Base-by-base conservation (phyloP, 805 yeast genomes). In the Starmerella etchellsii region DNA sequence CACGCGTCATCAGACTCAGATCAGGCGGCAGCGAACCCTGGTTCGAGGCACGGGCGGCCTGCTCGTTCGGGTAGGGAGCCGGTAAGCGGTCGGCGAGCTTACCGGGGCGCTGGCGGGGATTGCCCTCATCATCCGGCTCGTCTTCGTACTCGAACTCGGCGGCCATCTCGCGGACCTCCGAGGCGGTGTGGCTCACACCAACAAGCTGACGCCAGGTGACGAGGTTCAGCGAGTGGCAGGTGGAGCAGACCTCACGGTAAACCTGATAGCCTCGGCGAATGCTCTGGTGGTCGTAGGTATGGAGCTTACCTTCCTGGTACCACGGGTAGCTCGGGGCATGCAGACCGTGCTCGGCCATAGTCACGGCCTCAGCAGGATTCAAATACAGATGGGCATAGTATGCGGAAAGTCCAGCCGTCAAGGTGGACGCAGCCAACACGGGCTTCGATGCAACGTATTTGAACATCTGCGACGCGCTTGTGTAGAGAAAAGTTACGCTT, bases 21-120 rank as follows among this genome's bases (percentile, higher is more conserved):
- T 91, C 98, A 46, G 98, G 98, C 50, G 98, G 98, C 53, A 81
- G 73, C 49, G 98, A 96, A 68, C 98, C 98, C 71, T 84, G 95
- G 74, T 91, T 91, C 50, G 95, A 96, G 53, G 97, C 95, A 72
- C 98, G 83, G 37, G 98, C 98, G 51, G 97, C 97, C 71, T 91
- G 93, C 67, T 91, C 98, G 64, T 91, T 91, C 52, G 84, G 83
- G 65, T 91, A 91, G 43, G 98, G 98, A 50, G 81, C 83, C 54
- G 94, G 97, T 52, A 91, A 70, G 66, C 79, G 74, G 68, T 91
- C 98, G 49, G 97, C 87, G 61, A 91, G 75, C 69, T 91, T 91
- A 70, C 98, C 98, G 44, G 94, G 81, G 73, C 98, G 84, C 81
- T 81, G 85, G 70, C 82, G 82, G 66, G 95, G 95, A 64, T 81